Conservation (phyloP, 208 protist genomes). For the Acanthamoeba healyi region DNA sequence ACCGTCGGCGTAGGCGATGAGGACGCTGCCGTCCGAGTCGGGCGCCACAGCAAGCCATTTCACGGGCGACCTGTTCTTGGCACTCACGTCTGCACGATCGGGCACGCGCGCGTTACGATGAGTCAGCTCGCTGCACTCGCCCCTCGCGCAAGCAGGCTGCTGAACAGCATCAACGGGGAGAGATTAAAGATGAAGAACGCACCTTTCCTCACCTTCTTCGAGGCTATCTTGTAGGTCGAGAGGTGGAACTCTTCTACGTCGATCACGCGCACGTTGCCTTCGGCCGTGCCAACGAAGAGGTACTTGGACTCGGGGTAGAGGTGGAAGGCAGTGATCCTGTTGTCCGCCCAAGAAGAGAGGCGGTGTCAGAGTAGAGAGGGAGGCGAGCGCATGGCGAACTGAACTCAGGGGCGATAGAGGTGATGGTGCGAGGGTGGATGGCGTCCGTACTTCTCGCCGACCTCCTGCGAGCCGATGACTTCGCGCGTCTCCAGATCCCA, state of each 20-base stretch:
- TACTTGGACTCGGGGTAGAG: slow-evolving; percentile 28
- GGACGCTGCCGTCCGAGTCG: background rate
- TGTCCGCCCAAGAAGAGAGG: too few relatives aligned
- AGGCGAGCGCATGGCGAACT: too few relatives aligned
- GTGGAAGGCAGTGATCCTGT: slow-evolving; percentile 21
- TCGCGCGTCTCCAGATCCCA: slow-evolving; percentile 42
- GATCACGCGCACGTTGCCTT: slow-evolving; percentile 14
- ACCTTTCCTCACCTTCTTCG: background rate
- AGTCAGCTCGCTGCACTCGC: too few relatives aligned
- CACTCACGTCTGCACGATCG: slow-evolving; percentile 42
- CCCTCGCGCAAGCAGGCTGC: too few relatives aligned
- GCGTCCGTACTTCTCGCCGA: background rate
- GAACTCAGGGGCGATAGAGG: too few relatives aligned
- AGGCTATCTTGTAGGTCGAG: slow-evolving; percentile 18
- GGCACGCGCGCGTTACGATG: too few relatives aligned
- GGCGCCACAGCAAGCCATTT: slow-evolving; percentile 18
- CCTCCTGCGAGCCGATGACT: background rate
- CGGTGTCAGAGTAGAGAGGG: too few relatives aligned
- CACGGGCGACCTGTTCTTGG: slow-evolving; percentile 30
- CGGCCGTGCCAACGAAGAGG: slow-evolving; percentile 15
- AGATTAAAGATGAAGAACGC: too few relatives aligned
- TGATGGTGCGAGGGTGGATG: background rate
- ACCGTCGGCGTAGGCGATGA: slow-evolving; percentile 48
- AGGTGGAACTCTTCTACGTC: background rate
- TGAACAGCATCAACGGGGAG: too few relatives aligned